A percentile compares a stretch with the other conserved stretches of the same genome.
Conservation (phyloP, 805 yeast genomes). For the Kazachstania bromeliacearum region DNA sequence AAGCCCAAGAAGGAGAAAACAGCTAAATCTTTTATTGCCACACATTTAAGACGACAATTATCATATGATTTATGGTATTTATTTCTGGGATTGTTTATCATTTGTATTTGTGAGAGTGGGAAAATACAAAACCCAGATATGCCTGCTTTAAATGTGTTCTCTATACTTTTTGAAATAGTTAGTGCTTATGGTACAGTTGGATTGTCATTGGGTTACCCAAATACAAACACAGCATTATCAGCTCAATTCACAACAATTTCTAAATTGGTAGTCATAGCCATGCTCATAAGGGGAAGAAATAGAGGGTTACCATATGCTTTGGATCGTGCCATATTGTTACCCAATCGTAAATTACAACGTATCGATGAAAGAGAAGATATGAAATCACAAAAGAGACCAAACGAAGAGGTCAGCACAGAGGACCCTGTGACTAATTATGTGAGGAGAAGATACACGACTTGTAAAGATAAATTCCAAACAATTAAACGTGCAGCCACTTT, state of each 20-base stretch:
- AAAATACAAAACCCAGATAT: slow-evolving; percentile 38
- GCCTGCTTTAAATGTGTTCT: slow-evolving; percentile 54
- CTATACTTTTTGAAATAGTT: slow-evolving; percentile 73
- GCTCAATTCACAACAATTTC: slow-evolving; percentile 64
- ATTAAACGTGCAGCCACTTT: slow-evolving; percentile 3
- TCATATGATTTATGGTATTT: slow-evolving; percentile 93
- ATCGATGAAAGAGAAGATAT: slow-evolving; percentile 49
- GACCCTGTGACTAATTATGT: slow-evolving; percentile 24
- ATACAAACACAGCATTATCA: slow-evolving; percentile 56
- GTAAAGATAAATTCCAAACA: background rate
- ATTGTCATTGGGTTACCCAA: slow-evolving; percentile 73
- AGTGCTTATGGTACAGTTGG: slow-evolving; percentile 98
- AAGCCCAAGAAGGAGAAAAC: slow-evolving; percentile 22
- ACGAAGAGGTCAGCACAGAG: background rate
- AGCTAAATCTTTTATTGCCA: slow-evolving; percentile 57
- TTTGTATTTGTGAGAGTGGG: slow-evolving; percentile 79
- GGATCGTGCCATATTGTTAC: slow-evolving; percentile 87
- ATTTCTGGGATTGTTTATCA: slow-evolving; percentile 75
- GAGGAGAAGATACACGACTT: slow-evolving; percentile 7
- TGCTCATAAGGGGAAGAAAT: slow-evolving; percentile 91
- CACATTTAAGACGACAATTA: slow-evolving; percentile 82
- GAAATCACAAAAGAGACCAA: slow-evolving; percentile 2
- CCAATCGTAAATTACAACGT: slow-evolving; percentile 52
- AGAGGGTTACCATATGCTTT: slow-evolving; percentile 90
- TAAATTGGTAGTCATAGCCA: slow-evolving; percentile 74